Evolutionary conservation across 805 yeast genomes (phyloP).

Genomic region (Brettanomyces anomalus): DNA sequence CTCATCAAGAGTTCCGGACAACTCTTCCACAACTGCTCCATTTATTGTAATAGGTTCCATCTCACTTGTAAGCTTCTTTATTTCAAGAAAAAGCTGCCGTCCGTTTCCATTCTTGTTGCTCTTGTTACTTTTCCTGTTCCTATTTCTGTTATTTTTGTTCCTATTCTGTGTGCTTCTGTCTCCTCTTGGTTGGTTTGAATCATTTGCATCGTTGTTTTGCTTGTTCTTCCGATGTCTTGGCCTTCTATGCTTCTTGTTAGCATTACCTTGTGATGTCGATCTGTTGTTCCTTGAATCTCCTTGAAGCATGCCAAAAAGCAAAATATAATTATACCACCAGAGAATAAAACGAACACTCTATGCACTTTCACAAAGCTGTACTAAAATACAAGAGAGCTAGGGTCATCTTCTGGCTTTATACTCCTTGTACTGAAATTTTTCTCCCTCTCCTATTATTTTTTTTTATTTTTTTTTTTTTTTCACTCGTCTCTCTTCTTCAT

Average conservation of each 20-base stretch:
- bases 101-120: background rate
- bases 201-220: background rate
- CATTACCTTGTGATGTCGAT: background rate
- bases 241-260: background rate
- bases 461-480: too few relatives aligned
- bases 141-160: background rate
- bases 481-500: too few relatives aligned
- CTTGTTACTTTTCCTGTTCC: background rate
- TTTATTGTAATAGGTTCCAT: slow-evolving; percentile 23
- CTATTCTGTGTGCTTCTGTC: slow-evolving; percentile 2
- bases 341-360: too few relatives aligned
- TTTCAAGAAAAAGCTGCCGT: slow-evolving; percentile 13
- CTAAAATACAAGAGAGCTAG: too few relatives aligned
- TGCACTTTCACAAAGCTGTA: too few relatives aligned
- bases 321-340: too few relatives aligned
- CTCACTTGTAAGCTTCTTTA: slow-evolving; percentile 12
- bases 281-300: background rate
- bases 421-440: too few relatives aligned
- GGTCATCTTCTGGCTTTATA: too few relatives aligned
- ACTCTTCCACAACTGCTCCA: slow-evolving; percentile 16
- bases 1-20: slow-evolving; percentile 13
- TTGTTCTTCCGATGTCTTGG: background rate
- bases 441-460: too few relatives aligned
- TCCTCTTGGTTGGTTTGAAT: slow-evolving; percentile 1
- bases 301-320: background rate